phyloP scores from a whole-genome alignment of 176 grass and related monocot genomes.

The Oryza glumipatula region DNA sequence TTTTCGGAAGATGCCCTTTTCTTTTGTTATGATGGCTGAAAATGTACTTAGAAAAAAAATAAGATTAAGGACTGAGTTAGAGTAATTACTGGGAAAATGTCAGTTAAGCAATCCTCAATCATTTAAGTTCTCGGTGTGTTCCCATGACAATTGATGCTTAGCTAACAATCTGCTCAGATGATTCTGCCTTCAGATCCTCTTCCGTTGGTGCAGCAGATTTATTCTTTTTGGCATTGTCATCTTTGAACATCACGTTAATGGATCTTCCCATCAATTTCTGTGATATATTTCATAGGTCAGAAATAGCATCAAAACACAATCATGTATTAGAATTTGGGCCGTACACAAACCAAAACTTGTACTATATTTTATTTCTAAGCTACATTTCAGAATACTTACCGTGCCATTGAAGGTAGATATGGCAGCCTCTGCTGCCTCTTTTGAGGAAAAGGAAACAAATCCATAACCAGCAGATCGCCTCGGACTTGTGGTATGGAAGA shows the following conservation, averaged over 20 bases:
- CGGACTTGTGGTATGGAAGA: slow-evolving; percentile 76
- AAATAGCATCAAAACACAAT: not conserved
- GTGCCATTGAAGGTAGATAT: slow-evolving; percentile 69
- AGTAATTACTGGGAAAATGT: slow-evolving; percentile 27
- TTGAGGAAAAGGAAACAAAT: slow-evolving; percentile 81
- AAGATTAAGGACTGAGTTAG: not conserved
- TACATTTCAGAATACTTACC: slow-evolving; percentile 52
- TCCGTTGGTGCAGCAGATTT: slow-evolving; percentile 36
- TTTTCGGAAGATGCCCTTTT: slow-evolving; percentile 3
- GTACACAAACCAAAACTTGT: not conserved
- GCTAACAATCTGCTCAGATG: slow-evolving; percentile 40
- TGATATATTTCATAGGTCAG: slow-evolving; percentile 32
- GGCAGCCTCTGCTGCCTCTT: slow-evolving; percentile 78
- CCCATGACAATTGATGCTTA: slow-evolving; percentile 25
- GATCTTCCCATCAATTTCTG: slow-evolving; percentile 66
- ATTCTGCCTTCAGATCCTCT: slow-evolving; percentile 21
- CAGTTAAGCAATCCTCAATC: slow-evolving; percentile 12
- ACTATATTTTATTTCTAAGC: not conserved
- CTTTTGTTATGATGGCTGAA: not conserved
- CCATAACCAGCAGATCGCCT: slow-evolving; percentile 90
- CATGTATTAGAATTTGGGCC: not conserved
- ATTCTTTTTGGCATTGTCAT: slow-evolving; percentile 46
- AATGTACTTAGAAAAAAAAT: slow-evolving; percentile 21
- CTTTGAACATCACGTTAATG: slow-evolving; percentile 56
- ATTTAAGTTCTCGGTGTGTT: slow-evolving; percentile 13